phyloP scores from a whole-genome alignment of 2,329 filamentous ascomycete genomes.

The Calonectria honghensis region DNA sequence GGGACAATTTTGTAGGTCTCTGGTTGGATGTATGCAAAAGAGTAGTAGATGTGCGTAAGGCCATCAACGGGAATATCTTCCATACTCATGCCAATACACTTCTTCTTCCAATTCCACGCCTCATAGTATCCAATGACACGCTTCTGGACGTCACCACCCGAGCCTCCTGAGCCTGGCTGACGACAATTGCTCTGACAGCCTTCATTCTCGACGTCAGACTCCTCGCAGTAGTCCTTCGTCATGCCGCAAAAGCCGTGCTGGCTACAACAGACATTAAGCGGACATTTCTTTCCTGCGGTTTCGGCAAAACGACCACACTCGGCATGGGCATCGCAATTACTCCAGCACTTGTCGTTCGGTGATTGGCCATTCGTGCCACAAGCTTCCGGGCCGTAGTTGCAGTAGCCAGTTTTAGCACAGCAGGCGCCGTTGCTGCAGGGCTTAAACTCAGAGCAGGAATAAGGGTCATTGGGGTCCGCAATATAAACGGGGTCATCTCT shows the following conservation, averaged over 20 bases:
- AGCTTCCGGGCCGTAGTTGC: constrained; percentile 25
- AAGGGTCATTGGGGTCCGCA: constrained; percentile 5
- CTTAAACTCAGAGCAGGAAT: constrained; percentile 1
- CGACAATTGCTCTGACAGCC: constrained; percentile 19
- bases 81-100: constrained; percentile 17
- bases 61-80: constrained; percentile 8
- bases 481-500: not conserved
- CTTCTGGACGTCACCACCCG: constrained; percentile 4
- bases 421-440: constrained; percentile 2
- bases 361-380: constrained; percentile 28
- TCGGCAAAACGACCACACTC: constrained; percentile 42
- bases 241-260: constrained; percentile 20
- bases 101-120: constrained; percentile 24
- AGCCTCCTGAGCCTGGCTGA: not conserved
- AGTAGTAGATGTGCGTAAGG: constrained; percentile 19
- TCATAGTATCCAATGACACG: constrained; percentile 27
- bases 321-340: constrained; percentile 38
- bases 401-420: constrained; percentile 25
- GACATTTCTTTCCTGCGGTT: constrained; percentile 27
- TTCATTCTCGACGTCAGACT: constrained; percentile 1
- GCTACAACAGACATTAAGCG: constrained; percentile 40
- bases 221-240: constrained; percentile 18
- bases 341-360: constrained; percentile 22
- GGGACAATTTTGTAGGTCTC: not conserved
- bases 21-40: constrained; percentile 16